Percentiles rank a stretch among this genome's conserved stretches.
These are phyloP conservation scores for Parietichytrium sp. DNA, from an alignment of 108 stramenopile species.

Conservation along the genomic window DNA sequence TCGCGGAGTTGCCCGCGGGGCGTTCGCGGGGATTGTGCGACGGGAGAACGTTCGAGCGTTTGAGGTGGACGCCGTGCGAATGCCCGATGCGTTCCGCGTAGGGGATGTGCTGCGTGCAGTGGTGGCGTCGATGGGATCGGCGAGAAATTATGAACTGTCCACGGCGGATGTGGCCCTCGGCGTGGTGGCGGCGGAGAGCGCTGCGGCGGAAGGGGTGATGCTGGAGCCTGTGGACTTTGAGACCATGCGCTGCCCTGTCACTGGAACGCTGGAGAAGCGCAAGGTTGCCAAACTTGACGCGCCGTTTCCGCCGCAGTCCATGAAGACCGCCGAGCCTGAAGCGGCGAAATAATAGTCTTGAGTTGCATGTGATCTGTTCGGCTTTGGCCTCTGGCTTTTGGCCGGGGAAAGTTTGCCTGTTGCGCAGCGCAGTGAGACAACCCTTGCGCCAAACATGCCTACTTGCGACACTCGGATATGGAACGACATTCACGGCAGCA, in stretches of 20 bases:
- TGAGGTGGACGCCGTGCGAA: conserved; percentile 1
- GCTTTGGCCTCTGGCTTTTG: no score
- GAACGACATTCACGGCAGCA: no score
- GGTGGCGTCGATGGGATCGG: not conserved
- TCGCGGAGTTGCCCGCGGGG: not conserved
- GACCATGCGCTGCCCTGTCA: conserved; percentile 16
- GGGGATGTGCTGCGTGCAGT: conserved; percentile 10
- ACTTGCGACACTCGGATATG: no score
- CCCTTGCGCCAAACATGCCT: no score
- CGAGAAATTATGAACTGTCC: not conserved
- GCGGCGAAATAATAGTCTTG: no score
- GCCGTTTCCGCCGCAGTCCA: no score
- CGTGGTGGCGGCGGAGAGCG: not conserved
- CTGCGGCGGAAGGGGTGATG: not conserved
- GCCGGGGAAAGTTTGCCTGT: no score
- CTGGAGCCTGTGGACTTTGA: conserved; percentile 10
- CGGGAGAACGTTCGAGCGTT: conserved; percentile 29
- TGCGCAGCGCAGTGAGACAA: no score
- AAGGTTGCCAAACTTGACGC: conserved; percentile 40
- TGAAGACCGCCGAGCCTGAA: no score
- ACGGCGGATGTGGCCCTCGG: conserved; percentile 25
- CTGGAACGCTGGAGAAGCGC: conserved; percentile 17
- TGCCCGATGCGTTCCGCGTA: not conserved
- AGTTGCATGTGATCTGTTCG: no score
- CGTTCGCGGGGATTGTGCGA: conserved; percentile 3